Evolutionary conservation across 352 stramenopile species (phyloP), one percentile per base, ranked within the genome.

Genomic region (Phytophthora kernoviae): DNA sequence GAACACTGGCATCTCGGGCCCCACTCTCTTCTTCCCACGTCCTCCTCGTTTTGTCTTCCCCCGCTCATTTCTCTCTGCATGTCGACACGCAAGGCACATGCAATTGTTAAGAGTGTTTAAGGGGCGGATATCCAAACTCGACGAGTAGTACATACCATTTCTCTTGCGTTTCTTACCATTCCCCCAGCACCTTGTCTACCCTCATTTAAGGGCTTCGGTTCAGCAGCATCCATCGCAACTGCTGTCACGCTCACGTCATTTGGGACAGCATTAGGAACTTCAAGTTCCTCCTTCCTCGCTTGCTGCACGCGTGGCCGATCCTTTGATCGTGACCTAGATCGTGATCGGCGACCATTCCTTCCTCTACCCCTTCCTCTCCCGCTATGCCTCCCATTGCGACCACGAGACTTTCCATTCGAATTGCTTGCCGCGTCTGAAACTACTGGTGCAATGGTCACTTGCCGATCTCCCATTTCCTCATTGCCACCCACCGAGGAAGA

Each of bases 81-180:
- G 30, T 59, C 1, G 21, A 51, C 34, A 55, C 4, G 65, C 32
- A 17, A 2, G 54, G 40, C 20, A 30, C 15, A 34, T 43, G 14
- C 22, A 4, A 27, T n/a, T 40, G 15, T 17, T 40, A 40, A 40
- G 24, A 30, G 24, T 7, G 24, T 30, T 30, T 6, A 30, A 30
- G n/a, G n/a, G n/a, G n/a, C n/a, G n/a, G n/a, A n/a, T n/a, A n/a
- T 12, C 32, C 32, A 37, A 40, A 20, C 22, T 12, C 26, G 12
- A n/a, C 24, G 24, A 37, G 7, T 10, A 6, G 48, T 18, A 58
- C 36, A 24, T 56, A 72, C 68, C 68, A 54, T 62, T 74, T 65
- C 65, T 61, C 68, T 73, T 77, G 39, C 64, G 64, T 40, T 68
- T 77, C 22, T 71, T 71, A 20, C 54, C 44, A 55, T 54, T 67